Evolutionary conservation across 2,329 filamentous ascomycete species (phyloP).

Genomic region (Penicillium corylophilum): DNA sequence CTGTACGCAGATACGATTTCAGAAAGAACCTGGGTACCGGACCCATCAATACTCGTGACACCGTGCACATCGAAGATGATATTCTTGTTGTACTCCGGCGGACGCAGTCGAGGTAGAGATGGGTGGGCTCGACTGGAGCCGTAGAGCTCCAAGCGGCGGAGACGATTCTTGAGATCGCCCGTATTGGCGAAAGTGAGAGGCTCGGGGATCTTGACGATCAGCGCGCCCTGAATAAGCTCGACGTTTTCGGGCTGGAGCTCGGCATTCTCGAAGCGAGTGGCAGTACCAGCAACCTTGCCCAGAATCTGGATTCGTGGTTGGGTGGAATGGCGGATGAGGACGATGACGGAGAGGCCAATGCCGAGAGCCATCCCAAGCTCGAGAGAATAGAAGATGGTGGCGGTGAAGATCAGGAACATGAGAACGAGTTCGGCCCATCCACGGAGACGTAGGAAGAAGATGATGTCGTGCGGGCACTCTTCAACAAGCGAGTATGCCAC

Average conservation of each 20-base stretch:
- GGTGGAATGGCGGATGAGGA: constrained; percentile 86
- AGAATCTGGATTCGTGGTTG: constrained; percentile 94
- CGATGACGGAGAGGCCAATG: constrained; percentile 83
- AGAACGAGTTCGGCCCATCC: constrained; percentile 83
- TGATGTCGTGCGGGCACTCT: constrained; percentile 88
- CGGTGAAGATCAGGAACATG: constrained; percentile 85
- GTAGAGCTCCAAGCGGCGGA: constrained; percentile 82
- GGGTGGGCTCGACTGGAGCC: constrained; percentile 84
- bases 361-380: constrained; percentile 91
- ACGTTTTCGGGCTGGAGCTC: constrained; percentile 69
- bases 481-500: constrained; percentile 94
- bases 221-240: constrained; percentile 85
- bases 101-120: constrained; percentile 74
- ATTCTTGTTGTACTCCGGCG: constrained; percentile 80
- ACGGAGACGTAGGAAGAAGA: constrained; percentile 81
- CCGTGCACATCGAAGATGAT: constrained; percentile 97
- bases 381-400: constrained; percentile 93
- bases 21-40: constrained; percentile 82
- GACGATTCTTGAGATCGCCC: constrained; percentile 79
- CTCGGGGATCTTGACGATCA: constrained; percentile 97
- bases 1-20: constrained; percentile 85
- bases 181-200: constrained; percentile 97
- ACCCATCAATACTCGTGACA: constrained; percentile 92
- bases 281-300: constrained; percentile 78
- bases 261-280: constrained; percentile 78